These are phyloP conservation scores for Pseudogymnoascus sp. DNA, from an alignment of 2,329 filamentous ascomycete species.

Conservation along the genomic window DNA sequence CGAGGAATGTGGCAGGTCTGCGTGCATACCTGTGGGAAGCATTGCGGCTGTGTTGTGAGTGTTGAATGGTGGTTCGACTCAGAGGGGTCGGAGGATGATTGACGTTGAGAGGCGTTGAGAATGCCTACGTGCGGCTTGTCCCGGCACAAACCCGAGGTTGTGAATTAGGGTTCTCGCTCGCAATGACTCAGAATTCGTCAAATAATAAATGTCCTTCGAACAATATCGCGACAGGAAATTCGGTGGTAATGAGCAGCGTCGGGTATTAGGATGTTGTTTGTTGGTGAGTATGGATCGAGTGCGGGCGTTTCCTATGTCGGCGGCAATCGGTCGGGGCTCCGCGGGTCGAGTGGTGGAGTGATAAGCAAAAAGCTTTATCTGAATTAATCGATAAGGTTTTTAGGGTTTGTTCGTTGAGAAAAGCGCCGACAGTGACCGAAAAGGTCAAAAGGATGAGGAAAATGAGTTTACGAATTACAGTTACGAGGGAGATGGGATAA, in stretches of 20 bases:
- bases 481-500: not conserved
- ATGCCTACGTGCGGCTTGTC: slow-evolving; percentile 5
- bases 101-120: slow-evolving; percentile 10
- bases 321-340: not conserved
- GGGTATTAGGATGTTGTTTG: not conserved
- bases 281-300: not conserved
- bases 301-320: slow-evolving; percentile 1
- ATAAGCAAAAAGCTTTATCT: slow-evolving; percentile 9
- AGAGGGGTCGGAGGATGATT: not conserved
- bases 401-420: slow-evolving; percentile 7
- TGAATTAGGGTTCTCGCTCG: not conserved
- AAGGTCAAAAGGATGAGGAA: not conserved
- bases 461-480: not conserved
- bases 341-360: slow-evolving; percentile 1
- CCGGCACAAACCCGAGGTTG: slow-evolving; percentile 1
- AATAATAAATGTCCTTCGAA: not conserved
- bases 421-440: not conserved
- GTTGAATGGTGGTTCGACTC: not conserved
- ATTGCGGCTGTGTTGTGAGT: not conserved
- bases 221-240: not conserved
- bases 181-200: not conserved
- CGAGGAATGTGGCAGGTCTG: not conserved
- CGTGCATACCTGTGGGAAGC: slow-evolving; percentile 8
- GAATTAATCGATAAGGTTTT: slow-evolving; percentile 7
- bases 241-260: not conserved